Evolutionary conservation across 2,329 filamentous ascomycete genomes (phyloP).

Genomic region (Fusarium chaquense): DNA sequence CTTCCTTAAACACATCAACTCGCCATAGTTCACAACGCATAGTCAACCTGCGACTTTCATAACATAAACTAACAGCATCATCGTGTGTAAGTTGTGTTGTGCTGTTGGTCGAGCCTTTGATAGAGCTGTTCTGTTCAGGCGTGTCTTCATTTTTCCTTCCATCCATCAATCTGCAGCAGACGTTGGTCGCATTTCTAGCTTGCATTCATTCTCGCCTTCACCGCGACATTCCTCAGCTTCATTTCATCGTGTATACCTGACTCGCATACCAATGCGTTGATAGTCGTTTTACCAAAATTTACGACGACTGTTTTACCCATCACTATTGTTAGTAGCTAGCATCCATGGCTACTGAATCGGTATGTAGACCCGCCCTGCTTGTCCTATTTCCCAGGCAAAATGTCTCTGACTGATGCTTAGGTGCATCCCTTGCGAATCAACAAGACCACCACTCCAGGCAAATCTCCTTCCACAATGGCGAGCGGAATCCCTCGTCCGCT

Average conservation of each 20-base stretch:
- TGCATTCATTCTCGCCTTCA: conserved; percentile 41
- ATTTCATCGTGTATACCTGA: conserved; percentile 41
- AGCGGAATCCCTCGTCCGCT: conserved; percentile 77
- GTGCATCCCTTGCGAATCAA: conserved; percentile 84
- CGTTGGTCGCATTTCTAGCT: conserved; percentile 43
- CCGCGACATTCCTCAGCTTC: conserved; percentile 50
- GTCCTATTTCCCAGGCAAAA: conserved; percentile 29
- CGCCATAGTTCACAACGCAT: conserved; percentile 38
- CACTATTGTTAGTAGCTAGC: conserved; percentile 38
- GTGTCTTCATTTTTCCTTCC: conserved; percentile 42
- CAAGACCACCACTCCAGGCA: conserved; percentile 68
- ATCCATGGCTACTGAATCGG: conserved; percentile 55
- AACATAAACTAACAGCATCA: conserved; percentile 42
- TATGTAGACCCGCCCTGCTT: conserved; percentile 48
- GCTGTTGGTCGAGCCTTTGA: conserved; percentile 41
- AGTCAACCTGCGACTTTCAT: conserved; percentile 41
- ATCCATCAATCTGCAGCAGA: conserved; percentile 33
- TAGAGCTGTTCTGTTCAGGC: conserved; percentile 41
- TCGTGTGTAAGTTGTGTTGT: conserved; percentile 41
- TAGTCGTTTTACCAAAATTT: conserved; percentile 47
- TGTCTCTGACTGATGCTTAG: conserved; percentile 57
- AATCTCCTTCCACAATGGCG: conserved; percentile 73
- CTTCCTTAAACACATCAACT: conserved; percentile 52
- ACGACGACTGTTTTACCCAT: conserved; percentile 35
- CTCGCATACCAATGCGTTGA: conserved; percentile 52